Evolutionary conservation across 2,329 filamentous ascomycete genomes (phyloP).

Genomic region (Ophiostoma australiae): DNA sequence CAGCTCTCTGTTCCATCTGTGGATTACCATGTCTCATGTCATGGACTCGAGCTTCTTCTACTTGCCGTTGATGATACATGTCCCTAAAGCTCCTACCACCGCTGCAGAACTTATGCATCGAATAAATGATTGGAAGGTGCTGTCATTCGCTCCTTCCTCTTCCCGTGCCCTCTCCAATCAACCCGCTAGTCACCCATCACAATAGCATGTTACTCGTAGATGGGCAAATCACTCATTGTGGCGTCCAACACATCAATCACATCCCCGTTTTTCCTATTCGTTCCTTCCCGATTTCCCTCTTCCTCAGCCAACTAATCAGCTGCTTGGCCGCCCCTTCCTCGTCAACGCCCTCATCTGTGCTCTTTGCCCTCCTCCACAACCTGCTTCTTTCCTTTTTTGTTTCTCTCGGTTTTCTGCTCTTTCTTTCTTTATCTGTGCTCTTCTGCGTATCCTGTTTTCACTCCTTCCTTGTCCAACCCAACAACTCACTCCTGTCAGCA

Average conservation of each 20-base stretch:
- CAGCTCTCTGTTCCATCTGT: background rate
- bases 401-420: background rate
- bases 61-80: conserved; percentile 15
- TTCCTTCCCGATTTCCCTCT: conserved; percentile 14
- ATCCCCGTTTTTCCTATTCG: conserved; percentile 6
- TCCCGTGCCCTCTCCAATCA: background rate
- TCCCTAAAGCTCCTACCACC: conserved; percentile 1
- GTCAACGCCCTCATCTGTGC: background rate
- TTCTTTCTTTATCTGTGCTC: background rate
- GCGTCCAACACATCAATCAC: conserved; percentile 12
- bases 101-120: background rate
- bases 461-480: background rate
- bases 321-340: conserved; percentile 14
- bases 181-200: background rate
- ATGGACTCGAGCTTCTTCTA: background rate
- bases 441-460: background rate
- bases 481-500: background rate
- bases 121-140: background rate
- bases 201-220: background rate
- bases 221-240: background rate
- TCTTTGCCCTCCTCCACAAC: background rate
- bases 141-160: conserved; percentile 7
- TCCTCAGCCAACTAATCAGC: background rate
- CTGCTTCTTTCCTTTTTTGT: background rate
- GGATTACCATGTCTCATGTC: conserved; percentile 3